Base-by-base conservation (phyloP, 2,329 filamentous ascomycete genomes). In the Akanthomyces lecanii region DNA sequence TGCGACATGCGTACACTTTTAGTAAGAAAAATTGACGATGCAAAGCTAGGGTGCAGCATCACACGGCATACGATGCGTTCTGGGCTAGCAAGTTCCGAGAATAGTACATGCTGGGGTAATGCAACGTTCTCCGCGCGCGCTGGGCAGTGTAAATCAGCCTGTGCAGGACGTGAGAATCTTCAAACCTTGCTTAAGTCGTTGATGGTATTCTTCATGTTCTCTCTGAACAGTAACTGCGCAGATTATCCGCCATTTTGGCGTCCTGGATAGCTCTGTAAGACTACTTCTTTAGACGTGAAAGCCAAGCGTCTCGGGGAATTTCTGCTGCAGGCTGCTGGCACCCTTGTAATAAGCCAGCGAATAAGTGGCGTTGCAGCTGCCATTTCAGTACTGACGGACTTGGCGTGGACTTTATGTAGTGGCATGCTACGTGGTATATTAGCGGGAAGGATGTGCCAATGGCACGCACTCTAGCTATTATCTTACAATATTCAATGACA, bases 11-110 rank as follows among this genome's bases (percentile, higher is more conserved):
- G 25, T 18, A 18, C 5, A 5, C 28, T 51, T 30, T 30, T 52
- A 42, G 50, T 61, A 45, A 59, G 14, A 54, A 16, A 5, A 61
- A 61, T 54, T 45, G 30, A 12, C 38, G 52, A 60, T 44, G 18
- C n/a, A 33, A 44, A 52, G 28, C 28, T 23, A 23, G n/a, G n/a
- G 25, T 44, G 55, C 38, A 48, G 55, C 55, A 58, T 40, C 44
- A 48, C 6, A 18, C 25, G 25, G 33, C 30, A 45, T 25, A 8
- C 14, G 42, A 47, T 36, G 42, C 28, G 23, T 33, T 28, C 18
- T 23, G 42, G 23, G 38, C 54, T 18, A 47, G 42, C 11, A 23
- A 36, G 12, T 23, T 18, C 14, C n/a, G 54, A 45, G 16, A 47
- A n/a, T 14, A 57, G 28, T 33, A 25, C 28, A 47, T 11, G 42